Percentiles rank a stretch among this genome's conserved stretches.
Evolutionary conservation across 257 asterid genomes (phyloP).

Genomic region (Plectranthus barbatus): DNA sequence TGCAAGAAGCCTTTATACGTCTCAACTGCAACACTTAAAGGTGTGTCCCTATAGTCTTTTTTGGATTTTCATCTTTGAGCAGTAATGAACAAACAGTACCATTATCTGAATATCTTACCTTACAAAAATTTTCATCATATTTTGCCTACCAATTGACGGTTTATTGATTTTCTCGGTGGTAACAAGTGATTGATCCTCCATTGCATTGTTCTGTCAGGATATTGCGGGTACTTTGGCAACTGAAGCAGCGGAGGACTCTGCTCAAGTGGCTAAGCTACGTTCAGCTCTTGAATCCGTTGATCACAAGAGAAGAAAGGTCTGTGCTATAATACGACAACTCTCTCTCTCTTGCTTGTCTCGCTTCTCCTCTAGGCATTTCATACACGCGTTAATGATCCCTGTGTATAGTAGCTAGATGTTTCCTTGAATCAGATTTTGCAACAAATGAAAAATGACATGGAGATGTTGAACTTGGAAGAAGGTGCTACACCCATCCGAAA

Average conservation of each 20-base stretch:
- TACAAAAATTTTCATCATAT: background rate
- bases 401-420: slow-evolving; percentile 2
- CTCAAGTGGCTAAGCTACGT: slow-evolving; percentile 93
- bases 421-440: slow-evolving; percentile 58
- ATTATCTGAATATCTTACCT: background rate
- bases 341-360: slow-evolving; percentile 2
- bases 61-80: slow-evolving; percentile 1
- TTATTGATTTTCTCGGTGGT: background rate
- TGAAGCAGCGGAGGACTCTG: slow-evolving; percentile 82
- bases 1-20: slow-evolving; percentile 77
- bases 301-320: slow-evolving; percentile 96
- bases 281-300: slow-evolving; percentile 97
- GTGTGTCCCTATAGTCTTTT: slow-evolving; percentile 27
- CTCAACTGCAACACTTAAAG: slow-evolving; percentile 94
- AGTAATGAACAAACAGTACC: background rate
- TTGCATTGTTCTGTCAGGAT: slow-evolving; percentile 44
- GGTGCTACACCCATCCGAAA: slow-evolving; percentile 69
- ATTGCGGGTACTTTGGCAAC: slow-evolving; percentile 98
- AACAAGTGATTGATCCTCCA: background rate
- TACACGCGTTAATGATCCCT: background rate
- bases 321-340: background rate
- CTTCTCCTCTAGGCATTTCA: background rate
- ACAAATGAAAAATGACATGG: slow-evolving; percentile 78
- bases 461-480: slow-evolving; percentile 64
- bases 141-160: background rate